phyloP scores from a whole-genome alignment of 2,329 filamentous ascomycete species.

The Ascochyta lentis region DNA sequence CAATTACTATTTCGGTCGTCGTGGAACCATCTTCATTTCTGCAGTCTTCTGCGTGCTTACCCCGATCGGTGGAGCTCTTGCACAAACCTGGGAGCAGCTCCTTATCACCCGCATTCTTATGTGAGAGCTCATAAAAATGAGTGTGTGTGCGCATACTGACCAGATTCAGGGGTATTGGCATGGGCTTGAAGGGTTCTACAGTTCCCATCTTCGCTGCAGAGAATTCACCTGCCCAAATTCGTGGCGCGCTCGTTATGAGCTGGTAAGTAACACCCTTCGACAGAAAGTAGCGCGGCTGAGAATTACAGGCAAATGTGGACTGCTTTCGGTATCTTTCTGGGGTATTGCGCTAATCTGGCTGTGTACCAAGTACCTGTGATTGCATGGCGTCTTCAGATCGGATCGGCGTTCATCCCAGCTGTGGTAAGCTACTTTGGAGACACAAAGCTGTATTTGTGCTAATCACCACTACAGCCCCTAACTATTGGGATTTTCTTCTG shows the following conservation, averaged over 20 bases:
- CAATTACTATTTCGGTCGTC: conserved; percentile 37
- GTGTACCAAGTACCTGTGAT: conserved; percentile 42
- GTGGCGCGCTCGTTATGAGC: conserved; percentile 57
- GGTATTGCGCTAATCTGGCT: conserved; percentile 41
- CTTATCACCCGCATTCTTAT: conserved; percentile 30
- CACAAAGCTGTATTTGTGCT: not conserved
- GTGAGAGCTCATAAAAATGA: not conserved
- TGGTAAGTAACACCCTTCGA: conserved; percentile 28
- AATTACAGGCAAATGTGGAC: conserved; percentile 51
- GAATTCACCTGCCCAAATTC: conserved; percentile 55
- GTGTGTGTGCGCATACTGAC: not conserved
- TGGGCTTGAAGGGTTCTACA: conserved; percentile 43
- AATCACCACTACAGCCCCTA: conserved; percentile 26
- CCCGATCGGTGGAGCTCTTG: conserved; percentile 32
- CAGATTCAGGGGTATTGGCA: conserved; percentile 30
- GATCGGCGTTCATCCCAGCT: conserved; percentile 49
- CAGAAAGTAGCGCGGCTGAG: not conserved
- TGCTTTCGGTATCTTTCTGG: conserved; percentile 37
- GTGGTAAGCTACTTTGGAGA: conserved; percentile 18
- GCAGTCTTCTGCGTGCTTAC: conserved; percentile 34
- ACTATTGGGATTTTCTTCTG: conserved; percentile 50
- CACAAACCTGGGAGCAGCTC: conserved; percentile 32
- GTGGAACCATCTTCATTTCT: conserved; percentile 40
- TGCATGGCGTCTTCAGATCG: conserved; percentile 51
- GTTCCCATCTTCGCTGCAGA: conserved; percentile 56